A percentile compares a stretch with the other conserved stretches of the same genome.
Evolutionary conservation across 2,329 filamentous ascomycete species (phyloP).

Genomic region (Bipolaris victoriae): DNA sequence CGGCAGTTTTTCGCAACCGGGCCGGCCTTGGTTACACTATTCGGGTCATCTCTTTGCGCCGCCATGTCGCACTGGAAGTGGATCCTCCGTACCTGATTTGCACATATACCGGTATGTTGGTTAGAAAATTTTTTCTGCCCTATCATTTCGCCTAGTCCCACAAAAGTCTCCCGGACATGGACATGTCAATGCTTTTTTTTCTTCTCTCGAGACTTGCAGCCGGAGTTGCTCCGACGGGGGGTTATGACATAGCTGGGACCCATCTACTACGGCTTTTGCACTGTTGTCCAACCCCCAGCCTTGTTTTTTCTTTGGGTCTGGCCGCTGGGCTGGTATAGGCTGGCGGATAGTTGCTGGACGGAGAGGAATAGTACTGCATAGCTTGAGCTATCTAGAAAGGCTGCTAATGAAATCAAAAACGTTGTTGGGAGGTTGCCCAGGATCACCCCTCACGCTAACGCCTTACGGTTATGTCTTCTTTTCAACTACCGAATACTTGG

Average conservation of each 20-base stretch:
- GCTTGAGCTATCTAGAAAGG: neutral
- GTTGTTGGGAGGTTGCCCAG: neutral
- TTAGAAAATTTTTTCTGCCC: neutral
- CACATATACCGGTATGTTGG: neutral
- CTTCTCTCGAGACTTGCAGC: neutral
- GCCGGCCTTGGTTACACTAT: slow-evolving; percentile 32
- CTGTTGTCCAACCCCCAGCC: slow-evolving; percentile 21
- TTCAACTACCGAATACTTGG: neutral
- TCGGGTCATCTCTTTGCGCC: neutral
- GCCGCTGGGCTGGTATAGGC: slow-evolving; percentile 14
- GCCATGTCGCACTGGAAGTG: neutral
- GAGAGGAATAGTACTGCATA: neutral
- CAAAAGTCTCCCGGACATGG: neutral
- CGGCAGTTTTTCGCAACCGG: slow-evolving; percentile 26
- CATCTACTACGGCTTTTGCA: slow-evolving; percentile 26
- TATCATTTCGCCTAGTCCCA: neutral
- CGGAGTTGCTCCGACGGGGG: neutral
- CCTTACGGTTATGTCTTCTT: neutral
- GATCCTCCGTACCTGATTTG: too few relatives aligned
- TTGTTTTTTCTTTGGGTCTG: slow-evolving; percentile 25
- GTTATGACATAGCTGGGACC: slow-evolving; percentile 23
- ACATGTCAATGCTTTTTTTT: neutral
- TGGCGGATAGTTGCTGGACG: neutral
- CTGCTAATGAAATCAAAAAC: neutral
- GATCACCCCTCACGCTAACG: neutral